phyloP scores from a whole-genome alignment of 352 stramenopile species.

The Achlya hypogyna region DNA sequence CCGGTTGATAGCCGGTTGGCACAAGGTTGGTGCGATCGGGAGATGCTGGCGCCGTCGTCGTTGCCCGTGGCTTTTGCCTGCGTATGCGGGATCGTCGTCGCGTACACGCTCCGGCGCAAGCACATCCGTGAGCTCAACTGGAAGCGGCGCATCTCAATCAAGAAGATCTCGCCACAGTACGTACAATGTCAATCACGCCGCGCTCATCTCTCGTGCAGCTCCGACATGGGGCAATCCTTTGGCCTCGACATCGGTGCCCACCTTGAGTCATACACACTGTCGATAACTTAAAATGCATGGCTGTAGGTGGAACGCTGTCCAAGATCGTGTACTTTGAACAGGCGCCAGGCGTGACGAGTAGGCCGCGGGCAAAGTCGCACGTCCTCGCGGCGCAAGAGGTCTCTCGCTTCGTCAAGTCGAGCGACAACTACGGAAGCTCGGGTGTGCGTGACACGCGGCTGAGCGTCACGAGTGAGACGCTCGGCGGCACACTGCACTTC shows the following conservation, averaged over 20 bases:
- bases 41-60: neutral
- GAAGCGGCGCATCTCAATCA: slow-evolving; percentile 67
- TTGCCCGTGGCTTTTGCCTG: slow-evolving; percentile 12
- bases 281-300: slow-evolving; percentile 25
- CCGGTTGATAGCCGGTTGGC: neutral
- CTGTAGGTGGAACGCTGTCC: slow-evolving; percentile 84
- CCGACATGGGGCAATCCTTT: slow-evolving; percentile 76
- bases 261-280: neutral
- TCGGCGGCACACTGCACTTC: slow-evolving; percentile 96
- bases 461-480: slow-evolving; percentile 67
- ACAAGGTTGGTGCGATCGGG: neutral
- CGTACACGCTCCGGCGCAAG: slow-evolving; percentile 32
- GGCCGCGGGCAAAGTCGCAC: slow-evolving; percentile 58
- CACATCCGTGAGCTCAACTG: slow-evolving; percentile 52
- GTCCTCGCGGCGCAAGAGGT: slow-evolving; percentile 74
- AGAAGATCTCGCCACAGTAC: slow-evolving; percentile 81
- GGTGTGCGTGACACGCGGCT: slow-evolving; percentile 87
- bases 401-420: slow-evolving; percentile 76
- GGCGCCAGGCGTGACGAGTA: slow-evolving; percentile 25
- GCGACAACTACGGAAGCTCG: slow-evolving; percentile 64
- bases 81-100: slow-evolving; percentile 12
- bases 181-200: neutral
- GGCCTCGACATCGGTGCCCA: slow-evolving; percentile 68
- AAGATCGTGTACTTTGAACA: slow-evolving; percentile 96
- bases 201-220: slow-evolving; percentile 29